A percentile compares a stretch with the other conserved stretches of the same genome.
These are phyloP conservation scores for Polygonum aviculare DNA, from an alignment of 148 eudicot species.

Conservation along the genomic window DNA sequence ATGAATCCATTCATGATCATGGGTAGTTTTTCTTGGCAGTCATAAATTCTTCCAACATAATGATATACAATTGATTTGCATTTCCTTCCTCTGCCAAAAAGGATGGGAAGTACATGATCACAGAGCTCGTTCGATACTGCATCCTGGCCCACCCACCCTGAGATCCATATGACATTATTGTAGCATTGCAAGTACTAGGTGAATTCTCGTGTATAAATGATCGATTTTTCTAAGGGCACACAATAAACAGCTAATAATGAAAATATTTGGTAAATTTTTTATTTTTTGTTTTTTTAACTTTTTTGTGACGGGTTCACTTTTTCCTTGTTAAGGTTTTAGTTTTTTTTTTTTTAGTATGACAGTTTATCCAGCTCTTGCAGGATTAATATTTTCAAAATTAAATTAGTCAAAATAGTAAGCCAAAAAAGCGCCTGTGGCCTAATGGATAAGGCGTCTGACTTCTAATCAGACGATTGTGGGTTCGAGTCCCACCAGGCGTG, in stretches of 20 bases:
- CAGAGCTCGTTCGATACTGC: background rate
- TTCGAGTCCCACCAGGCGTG: slow-evolving; percentile 69
- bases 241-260: too few species aligned
- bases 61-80: background rate
- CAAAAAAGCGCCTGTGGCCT: slow-evolving; percentile 48
- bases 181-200: too few species aligned
- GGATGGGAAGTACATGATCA: background rate
- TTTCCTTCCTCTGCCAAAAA: background rate
- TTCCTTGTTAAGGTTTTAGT: too few species aligned
- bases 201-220: too few species aligned
- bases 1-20: background rate
- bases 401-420: too few species aligned
- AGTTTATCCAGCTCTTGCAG: too few species aligned
- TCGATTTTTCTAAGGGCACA: too few species aligned
- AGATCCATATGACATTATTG: background rate
- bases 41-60: background rate
- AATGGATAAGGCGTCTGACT: slow-evolving; percentile 71
- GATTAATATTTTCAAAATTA: background rate
- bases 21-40: background rate
- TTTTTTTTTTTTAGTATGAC: too few species aligned
- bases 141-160: background rate
- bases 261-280: too few species aligned
- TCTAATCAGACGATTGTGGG: slow-evolving; percentile 70
- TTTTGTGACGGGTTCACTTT: too few species aligned
- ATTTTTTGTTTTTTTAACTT: too few species aligned